Evolutionary conservation across 768 basidiomycete species (phyloP).

Genomic region (Lentinula aciculospora): DNA sequence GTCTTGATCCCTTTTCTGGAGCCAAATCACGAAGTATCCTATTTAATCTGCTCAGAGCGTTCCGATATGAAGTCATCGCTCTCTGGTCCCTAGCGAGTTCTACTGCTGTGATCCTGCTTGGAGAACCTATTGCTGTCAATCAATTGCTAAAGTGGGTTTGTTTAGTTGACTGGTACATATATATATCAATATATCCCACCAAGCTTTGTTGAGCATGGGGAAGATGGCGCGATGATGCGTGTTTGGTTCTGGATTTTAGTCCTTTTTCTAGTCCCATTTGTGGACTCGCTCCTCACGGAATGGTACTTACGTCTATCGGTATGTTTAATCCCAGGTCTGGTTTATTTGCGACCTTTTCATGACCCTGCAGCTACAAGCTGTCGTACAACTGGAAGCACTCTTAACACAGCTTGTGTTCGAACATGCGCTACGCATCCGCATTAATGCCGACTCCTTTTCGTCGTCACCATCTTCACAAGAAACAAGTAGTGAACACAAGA

Average conservation of each 20-base stretch:
- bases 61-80: conserved; percentile 24
- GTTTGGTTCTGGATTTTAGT: conserved; percentile 31
- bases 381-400: conserved; percentile 9
- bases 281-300: conserved; percentile 30
- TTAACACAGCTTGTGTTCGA: conserved; percentile 11
- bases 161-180: background rate
- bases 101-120: conserved; percentile 20
- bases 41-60: conserved; percentile 35
- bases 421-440: conserved; percentile 31
- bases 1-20: conserved; percentile 34
- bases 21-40: conserved; percentile 38
- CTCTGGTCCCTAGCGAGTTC: conserved; percentile 21
- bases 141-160: conserved; percentile 27
- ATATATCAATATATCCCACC: background rate
- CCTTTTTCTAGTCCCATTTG: conserved; percentile 28
- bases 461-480: background rate
- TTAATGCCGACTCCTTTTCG: background rate
- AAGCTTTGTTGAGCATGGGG: conserved; percentile 4
- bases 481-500: conserved; percentile 12
- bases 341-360: background rate
- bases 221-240: background rate
- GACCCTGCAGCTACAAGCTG: background rate
- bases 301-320: conserved; percentile 29
- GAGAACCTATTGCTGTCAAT: conserved; percentile 35
- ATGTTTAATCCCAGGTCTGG: background rate